A percentile compares a stretch with the other conserved stretches of the same genome.
Conservation (phyloP, 371 early-diverging fungal genomes). For the Mortierella sp. region DNA sequence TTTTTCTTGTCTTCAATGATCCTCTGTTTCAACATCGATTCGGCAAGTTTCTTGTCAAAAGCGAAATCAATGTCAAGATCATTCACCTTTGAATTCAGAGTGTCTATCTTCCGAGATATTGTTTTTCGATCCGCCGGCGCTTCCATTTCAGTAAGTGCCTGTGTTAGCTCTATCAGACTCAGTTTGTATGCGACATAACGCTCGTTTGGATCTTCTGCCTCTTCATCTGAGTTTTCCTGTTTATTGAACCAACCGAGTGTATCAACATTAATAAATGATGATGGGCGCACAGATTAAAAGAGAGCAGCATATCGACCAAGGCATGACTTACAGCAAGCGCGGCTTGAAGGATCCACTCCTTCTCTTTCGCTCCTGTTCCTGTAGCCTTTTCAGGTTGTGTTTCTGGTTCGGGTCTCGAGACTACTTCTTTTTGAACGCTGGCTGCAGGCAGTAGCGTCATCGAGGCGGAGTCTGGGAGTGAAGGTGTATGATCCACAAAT, state of each 20-base stretch:
- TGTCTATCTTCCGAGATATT: conserved; percentile 59
- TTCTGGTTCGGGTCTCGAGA: neutral
- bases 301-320: neutral
- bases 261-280: conserved; percentile 27
- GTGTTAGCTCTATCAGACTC: conserved; percentile 21
- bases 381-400: neutral
- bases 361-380: conserved; percentile 50
- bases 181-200: conserved; percentile 47
- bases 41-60: conserved; percentile 60
- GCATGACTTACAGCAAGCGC: conserved; percentile 39
- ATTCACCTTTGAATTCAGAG: conserved; percentile 61
- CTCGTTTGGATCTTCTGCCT: conserved; percentile 51
- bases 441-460: conserved; percentile 9
- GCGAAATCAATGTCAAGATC: conserved; percentile 66
- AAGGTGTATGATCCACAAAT: conserved; percentile 20
- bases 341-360: conserved; percentile 45
- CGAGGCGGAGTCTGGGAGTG: conserved; percentile 31
- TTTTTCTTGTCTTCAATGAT: conserved; percentile 54
- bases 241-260: conserved; percentile 5
- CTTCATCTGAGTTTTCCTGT: conserved; percentile 44
- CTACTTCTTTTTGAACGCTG: neutral
- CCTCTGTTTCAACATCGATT: conserved; percentile 51
- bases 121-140: conserved; percentile 53
- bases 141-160: conserved; percentile 51
- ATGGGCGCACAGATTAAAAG: neutral